phyloP scores from a whole-genome alignment of 257 asterid species.

The Fraxinus quadrangulata region DNA sequence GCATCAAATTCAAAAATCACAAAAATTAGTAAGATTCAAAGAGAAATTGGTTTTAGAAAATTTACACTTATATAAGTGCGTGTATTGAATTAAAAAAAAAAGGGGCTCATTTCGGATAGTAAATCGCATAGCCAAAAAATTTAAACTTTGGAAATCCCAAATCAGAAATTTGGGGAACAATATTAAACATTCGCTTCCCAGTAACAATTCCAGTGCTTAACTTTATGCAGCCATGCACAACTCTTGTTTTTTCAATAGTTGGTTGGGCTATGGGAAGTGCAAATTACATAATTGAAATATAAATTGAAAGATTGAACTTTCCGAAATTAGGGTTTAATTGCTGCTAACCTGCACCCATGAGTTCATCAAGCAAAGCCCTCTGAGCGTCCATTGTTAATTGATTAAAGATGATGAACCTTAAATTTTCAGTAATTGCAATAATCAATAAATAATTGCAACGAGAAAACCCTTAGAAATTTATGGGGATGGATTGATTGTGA shows the following conservation, averaged over 20 bases:
- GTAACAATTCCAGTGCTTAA: constrained; percentile 1
- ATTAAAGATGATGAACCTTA: constrained; percentile 18
- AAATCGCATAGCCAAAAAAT: not conserved
- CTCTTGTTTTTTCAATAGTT: not conserved
- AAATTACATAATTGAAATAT: not conserved
- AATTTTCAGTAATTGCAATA: not conserved
- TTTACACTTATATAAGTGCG: no score
- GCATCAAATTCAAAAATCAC: not conserved
- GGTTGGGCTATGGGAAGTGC: constrained; percentile 12
- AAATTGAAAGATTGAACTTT: constrained; percentile 7
- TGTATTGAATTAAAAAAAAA: no score
- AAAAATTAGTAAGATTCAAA: not conserved
- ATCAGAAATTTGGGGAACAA: constrained; percentile 10
- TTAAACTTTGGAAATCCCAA: not conserved
- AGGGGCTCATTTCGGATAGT: no score
- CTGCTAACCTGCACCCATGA: constrained; percentile 80
- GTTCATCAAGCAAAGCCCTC: constrained; percentile 92
- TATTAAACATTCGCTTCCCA: not conserved
- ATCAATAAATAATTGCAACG: not conserved
- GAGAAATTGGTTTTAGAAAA: no score
- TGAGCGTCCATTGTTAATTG: constrained; percentile 73
- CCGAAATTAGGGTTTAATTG: constrained; percentile 27
- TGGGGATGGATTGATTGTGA: not conserved
- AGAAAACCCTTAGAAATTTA: not conserved
- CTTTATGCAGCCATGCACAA: constrained; percentile 14